Base-by-base conservation (phyloP, 176 grass and related monocot genomes). In the Musa acuminata region DNA sequence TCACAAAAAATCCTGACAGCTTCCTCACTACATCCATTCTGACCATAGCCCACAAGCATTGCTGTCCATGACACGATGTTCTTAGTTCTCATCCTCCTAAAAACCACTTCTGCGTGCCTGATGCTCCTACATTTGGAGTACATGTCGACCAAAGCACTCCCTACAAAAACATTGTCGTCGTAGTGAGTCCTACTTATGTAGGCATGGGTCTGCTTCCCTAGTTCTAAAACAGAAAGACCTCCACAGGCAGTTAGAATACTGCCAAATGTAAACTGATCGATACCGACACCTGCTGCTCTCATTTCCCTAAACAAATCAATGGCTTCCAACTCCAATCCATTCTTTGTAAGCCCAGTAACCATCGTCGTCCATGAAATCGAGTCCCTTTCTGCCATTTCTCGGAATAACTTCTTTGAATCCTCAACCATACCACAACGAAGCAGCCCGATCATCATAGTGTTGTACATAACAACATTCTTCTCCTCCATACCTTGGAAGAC, bases 41-140 rank as follows among this genome's bases (percentile, higher is more conserved):
- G 83, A 13, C 89, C 81, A 29, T 92, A 92, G 26, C 85, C 89
- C 50, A 92, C 89, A 35, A 86, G 87, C 85, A 88, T 77, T 0
- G 83, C 85, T 1, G 89, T 92, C 89, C 89, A 92, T 0, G 89
- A 84, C 50, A 92, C 78, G 64, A 92, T 84, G 78, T 92, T 92
- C 83, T 67, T 88, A 57, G 26, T 68, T 0, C 11, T 23, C 85
- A 92, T 85, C 80, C 75, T 79, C 25, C 49, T 79, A 60, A 92
- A 88, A 83, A 84, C 81, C 52, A 60, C 19, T 79, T 88, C 89
- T 25, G 85, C 89, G 8, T 0, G 29, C 19, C 72, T 73, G 81
- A 92, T 66, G 78, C 54, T 75, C 75, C 78, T 81, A 69, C 85
- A 86, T 53, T 92, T 92, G 0, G 85, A 92, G 58, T 92, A 92